These are phyloP conservation scores for Capsicum chinense DNA, from an alignment of 257 asterid species.

Conservation along the genomic window DNA sequence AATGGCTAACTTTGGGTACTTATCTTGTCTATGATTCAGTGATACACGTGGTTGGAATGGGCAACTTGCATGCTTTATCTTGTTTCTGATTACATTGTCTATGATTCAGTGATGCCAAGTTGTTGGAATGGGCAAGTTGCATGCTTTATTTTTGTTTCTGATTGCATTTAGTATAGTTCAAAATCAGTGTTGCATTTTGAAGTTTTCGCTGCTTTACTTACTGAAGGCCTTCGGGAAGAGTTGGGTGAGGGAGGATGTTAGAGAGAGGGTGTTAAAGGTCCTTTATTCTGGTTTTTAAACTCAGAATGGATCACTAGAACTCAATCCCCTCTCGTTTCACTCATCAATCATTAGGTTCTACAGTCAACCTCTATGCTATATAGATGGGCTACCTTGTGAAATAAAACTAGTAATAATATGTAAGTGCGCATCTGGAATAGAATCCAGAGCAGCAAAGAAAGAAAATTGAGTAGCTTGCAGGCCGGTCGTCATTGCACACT, in stretches of 20 bases:
- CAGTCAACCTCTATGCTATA: not conserved
- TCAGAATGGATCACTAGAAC: not conserved
- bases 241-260: not conserved
- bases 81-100: not conserved
- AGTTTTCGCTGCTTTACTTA: not conserved
- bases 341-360: not conserved
- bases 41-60: not conserved
- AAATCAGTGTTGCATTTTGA: not conserved
- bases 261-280: not conserved
- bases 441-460: too few species aligned
- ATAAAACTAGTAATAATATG: too few species aligned
- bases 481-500: too few species aligned
- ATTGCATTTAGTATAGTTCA: not conserved
- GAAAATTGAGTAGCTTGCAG: too few species aligned
- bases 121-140: not conserved
- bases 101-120: not conserved
- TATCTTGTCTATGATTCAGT: not conserved
- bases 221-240: not conserved
- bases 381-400: too few species aligned
- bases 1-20: not conserved
- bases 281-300: not conserved
- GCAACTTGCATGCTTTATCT: not conserved
- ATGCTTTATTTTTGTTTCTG: not conserved
- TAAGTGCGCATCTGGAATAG: too few species aligned
- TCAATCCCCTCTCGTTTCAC: not conserved